A percentile compares a stretch with the other conserved stretches of the same genome.
Conservation (phyloP, 2,329 filamentous ascomycete genomes). For the Claviceps lovelessii region DNA sequence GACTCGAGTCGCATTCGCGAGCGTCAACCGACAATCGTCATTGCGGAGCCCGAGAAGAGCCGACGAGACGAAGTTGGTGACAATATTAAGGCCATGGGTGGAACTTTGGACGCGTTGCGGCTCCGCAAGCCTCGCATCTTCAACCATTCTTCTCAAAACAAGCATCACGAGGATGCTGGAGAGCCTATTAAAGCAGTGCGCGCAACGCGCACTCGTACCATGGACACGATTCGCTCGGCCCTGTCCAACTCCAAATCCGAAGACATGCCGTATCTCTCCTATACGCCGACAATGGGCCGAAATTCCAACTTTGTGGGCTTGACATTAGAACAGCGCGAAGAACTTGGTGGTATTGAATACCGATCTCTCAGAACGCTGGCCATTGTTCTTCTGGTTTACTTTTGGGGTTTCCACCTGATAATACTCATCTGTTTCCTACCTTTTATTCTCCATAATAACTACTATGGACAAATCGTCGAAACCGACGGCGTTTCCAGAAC, state of each 20-base stretch:
- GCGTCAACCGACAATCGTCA: slow-evolving; percentile 46
- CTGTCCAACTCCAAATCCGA: slow-evolving; percentile 39
- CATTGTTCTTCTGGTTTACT: slow-evolving; percentile 65
- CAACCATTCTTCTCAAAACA: slow-evolving; percentile 23
- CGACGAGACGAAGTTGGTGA: slow-evolving; percentile 25
- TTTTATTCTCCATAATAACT: slow-evolving; percentile 56
- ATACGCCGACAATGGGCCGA: slow-evolving; percentile 78
- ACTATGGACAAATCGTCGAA: slow-evolving; percentile 53
- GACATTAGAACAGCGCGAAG: slow-evolving; percentile 81
- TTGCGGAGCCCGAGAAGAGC: slow-evolving; percentile 44
- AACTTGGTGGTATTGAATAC: slow-evolving; percentile 93
- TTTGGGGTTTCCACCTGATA: slow-evolving; percentile 66
- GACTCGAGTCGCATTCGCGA: slow-evolving; percentile 16
- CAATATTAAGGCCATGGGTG: slow-evolving; percentile 26
- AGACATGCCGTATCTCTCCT: slow-evolving; percentile 81
- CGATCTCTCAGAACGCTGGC: slow-evolving; percentile 78
- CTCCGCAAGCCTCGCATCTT: slow-evolving; percentile 29
- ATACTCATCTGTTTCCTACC: slow-evolving; percentile 60
- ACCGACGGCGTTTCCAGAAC: slow-evolving; percentile 45
- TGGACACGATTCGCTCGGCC: slow-evolving; percentile 43
- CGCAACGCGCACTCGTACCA: slow-evolving; percentile 31
- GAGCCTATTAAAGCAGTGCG: slow-evolving; percentile 10
- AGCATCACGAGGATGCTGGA: slow-evolving; percentile 23
- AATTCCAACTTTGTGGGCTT: slow-evolving; percentile 88
- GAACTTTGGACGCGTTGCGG: slow-evolving; percentile 26